Base-by-base conservation (phyloP, 1,284 basidiomycete species). In the Cryptococcus sp. region DNA sequence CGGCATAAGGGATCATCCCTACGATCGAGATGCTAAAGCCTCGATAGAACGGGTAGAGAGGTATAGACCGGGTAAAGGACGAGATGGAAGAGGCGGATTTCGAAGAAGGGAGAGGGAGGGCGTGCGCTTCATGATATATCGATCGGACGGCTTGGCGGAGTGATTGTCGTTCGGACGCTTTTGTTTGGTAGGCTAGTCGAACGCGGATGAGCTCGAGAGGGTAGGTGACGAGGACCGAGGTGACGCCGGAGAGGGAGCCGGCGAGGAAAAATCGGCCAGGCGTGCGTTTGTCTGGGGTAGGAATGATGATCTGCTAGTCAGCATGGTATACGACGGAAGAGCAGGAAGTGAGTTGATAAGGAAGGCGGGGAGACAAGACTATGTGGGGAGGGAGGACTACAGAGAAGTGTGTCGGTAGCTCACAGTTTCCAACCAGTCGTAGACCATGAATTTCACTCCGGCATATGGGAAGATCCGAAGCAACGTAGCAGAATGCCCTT, bases 391-490 rank as follows among this genome's bases (percentile, higher is more conserved):
- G n/a, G n/a, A n/a, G n/a, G n/a, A n/a, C n/a, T n/a, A n/a, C n/a
- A n/a, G n/a, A n/a, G n/a, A n/a, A n/a, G n/a, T n/a, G n/a, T n/a
- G n/a, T n/a, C n/a, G n/a, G n/a, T n/a, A 44, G 72, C 81, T 61
- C 61, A 88, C 84, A 59, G 81, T 75, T 74, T 87, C 86, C 47
- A 87, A 75, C 70, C 87, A 84, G 72, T 97, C 93, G 70, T 98
- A 99, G 2, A 89, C 84, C 85, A 97, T 93, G 68, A 93, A 99
- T 74, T 97, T 97, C 72, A 98, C 87, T 44, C 86, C 91, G 34
- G 95, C 95, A 69, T 98, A 95, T 0, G 95, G 94, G 68, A 97
- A 97, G 50, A 82, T 79, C 32, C 80, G 67, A 37, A 81, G 59
- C 37, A 82, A 77, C 4, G 94, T 97, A 23, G 90, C 88, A 22